Base-by-base conservation (phyloP, 257 asterid species). In the Capsicum rhomboideum region DNA sequence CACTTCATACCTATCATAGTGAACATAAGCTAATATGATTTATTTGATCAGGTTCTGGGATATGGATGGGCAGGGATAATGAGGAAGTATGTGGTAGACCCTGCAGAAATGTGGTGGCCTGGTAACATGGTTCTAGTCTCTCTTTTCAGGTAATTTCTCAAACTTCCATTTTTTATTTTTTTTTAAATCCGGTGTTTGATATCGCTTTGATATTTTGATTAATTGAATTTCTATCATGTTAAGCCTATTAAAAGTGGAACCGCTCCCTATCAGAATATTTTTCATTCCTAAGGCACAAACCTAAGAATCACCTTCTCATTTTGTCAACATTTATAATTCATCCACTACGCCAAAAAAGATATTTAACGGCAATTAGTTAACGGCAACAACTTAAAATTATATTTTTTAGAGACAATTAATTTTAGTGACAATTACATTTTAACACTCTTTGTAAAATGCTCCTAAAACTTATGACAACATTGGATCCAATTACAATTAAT, bases 41-140 rank as follows among this genome's bases (percentile, higher is more conserved):
- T 49, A 2, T 75, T 49, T 23, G 5, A 75, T 49, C 81, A 75
- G 81, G 42, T 49, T 75, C 0, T 75, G 61, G 81, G 81, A 10
- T 75, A 75, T 49, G 81, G 81, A 75, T 75, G 61, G 81, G 81
- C 81, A 23, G 81, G 81, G 23, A 75, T 75, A 23, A 75, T 75
- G 81, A 75, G 61, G 21, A 75, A 75, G 26, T 75, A 75, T 49
- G 81, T 75, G 34, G 81, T 75, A 75, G 42, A 75, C 16, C 81
- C 81, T 26, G 81, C 81, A 8, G 81, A 75, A 75, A 75, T 75
- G 81, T 75, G 81, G 81, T 75, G 81, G 81, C 81, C 81, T 26
- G 81, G 81, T 26, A 49, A 16, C 49, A 75, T 75, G 81, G 81
- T 49, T 49, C 17, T 75, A 75, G 44, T 75, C 44, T 75, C 81